Evolutionary conservation across 2,329 filamentous ascomycete genomes (phyloP), one percentile per base, ranked within the genome.

Genomic region (Fusarium keratoplasticum): DNA sequence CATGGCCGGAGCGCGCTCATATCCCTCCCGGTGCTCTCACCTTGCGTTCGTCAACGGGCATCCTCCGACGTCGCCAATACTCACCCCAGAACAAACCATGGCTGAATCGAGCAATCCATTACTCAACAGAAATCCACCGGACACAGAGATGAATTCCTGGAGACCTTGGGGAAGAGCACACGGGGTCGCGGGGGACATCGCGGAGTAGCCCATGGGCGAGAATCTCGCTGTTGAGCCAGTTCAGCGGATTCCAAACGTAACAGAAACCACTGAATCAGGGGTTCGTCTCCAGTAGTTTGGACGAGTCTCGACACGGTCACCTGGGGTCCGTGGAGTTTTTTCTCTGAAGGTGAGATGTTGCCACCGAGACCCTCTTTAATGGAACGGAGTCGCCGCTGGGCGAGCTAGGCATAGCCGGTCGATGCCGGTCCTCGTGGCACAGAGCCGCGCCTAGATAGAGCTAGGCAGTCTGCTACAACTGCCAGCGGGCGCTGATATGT

Each of bases 211-310:
- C 38, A 20, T 18, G 22, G n/a, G 58, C 42, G 58, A 36, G 38
- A 38, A 61, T 61, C 58, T 47, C 38, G 14, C 11, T 10, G 18
- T 27, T 38, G 22, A 42, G 38, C 54, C 44, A 66, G 57, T 55
- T 70, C 50, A 25, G 44, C 29, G 61, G 59, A 74, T 62, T 44
- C 58, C 38, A 71, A 71, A 74, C 72, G 72, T 74, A 74, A 74
- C 44, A 27, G 16, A 47, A 47, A 47, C 22, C 42, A 47, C 63
- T n/a, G 40, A 40, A 57, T 55, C 47, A 52, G 58, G 50, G 33
- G 33, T 42, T 57, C 35, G 3, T 64, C 61, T 57, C 61, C 50
- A 54, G 59, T 42, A 33, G 22, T 68, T 73, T 62, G 72, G 50
- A 62, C 13, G 61, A 60, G 44, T 22, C 29, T 67, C 58, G 47